Base-by-base conservation (phyloP, 2,329 filamentous ascomycete genomes). In the Cylindrodendrum hubeiense region DNA sequence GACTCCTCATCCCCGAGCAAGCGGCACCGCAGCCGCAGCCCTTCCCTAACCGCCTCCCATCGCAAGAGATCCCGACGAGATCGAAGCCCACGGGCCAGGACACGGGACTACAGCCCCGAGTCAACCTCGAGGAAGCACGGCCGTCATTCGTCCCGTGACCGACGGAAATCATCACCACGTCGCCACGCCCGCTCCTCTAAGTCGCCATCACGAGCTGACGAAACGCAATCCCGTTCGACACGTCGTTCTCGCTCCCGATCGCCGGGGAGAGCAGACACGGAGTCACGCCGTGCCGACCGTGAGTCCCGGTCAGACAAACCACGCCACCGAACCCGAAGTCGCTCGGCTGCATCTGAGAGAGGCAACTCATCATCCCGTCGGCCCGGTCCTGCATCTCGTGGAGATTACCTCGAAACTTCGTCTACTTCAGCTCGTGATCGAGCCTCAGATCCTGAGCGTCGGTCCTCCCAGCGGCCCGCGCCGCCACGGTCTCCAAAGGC, bases 11-110 rank as follows among this genome's bases (percentile, higher is more conserved):
- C 79, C 24, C 79, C 80, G 6, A 67, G 78, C 37, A 85, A 84
- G 69, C 78, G 83, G 54, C 77, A 79, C 51, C 78, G 83, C 62
- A 84, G 79, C 62, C 78, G 78, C 54, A 84, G 81, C 51, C 80
- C 74, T n/a, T 79, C 83, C 2, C 73, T 78, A 22, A 77, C 75
- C 3, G 71, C 74, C 5, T 77, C 77, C 33, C 79, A 78, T 53
- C 77, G 79, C 26, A 85, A 85, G 71, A 81, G 74, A 75, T 81
- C 78, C 19, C 78, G 76, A 65, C 75, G 76, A 64, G 71, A 75
- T 4, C 71, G 75, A 51, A 80, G 78, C 51, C 75, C 78, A 22
- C 82, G 83, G 70, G 60, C 66, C 50, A 67, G 80, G 80, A 76
- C 77, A 78, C 78, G 79, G 53, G 79, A 80, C 63, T 80, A 79